Evolutionary conservation across 495 filamentous ascomycete species (phyloP), one percentile per base, ranked within the genome.

Genomic region (Copromyces sp.): DNA sequence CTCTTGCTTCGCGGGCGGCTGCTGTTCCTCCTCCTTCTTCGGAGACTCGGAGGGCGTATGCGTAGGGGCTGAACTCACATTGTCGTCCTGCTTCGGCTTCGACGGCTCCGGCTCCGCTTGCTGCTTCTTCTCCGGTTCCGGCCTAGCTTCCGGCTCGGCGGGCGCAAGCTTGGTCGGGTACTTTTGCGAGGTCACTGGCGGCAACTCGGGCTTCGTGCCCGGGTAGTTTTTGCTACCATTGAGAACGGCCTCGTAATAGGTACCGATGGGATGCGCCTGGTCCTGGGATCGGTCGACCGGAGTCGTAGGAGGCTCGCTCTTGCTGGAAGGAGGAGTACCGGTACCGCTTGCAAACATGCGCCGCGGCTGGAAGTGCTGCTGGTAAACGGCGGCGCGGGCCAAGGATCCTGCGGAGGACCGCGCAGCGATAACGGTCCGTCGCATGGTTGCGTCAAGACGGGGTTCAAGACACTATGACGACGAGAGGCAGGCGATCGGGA

Each of bases 211-310:
- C 77, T 81, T 77, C 39, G 71, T 44, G 32, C 68, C 47, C 11
- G 81, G 81, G 42, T 83, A 76, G 11, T 74, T 75, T 35, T 79
- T 79, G 32, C 82, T 85, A 20, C 81, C 79, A 73, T 82, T 78
- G 61, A 88, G 80, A 39, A 88, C 78, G 70, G 81, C 79, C 73
- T 83, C 81, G 74, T 86, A 84, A 75, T 83, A 87, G 69, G 78
- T 59, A 9, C 80, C 81, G 32, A 80, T 73, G 4, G 81, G 81
- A 42, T 76, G 73, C 7, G 82, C 83, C 65, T 84, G 81, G 41
- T 73, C 74, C 24, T 71, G 68, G 44, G 74, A 70, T 32, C 72
- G 72, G 41, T 74, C 73, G 16, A 72, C 73, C 38, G 79, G 74
- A 40, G 72, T 70, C 68, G 74, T 73, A 24, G 72, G 72, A 40